A percentile compares a stretch with the other conserved stretches of the same genome.
Conservation (phyloP, 75 land plant genomes). For the Azolla pinnata region DNA sequence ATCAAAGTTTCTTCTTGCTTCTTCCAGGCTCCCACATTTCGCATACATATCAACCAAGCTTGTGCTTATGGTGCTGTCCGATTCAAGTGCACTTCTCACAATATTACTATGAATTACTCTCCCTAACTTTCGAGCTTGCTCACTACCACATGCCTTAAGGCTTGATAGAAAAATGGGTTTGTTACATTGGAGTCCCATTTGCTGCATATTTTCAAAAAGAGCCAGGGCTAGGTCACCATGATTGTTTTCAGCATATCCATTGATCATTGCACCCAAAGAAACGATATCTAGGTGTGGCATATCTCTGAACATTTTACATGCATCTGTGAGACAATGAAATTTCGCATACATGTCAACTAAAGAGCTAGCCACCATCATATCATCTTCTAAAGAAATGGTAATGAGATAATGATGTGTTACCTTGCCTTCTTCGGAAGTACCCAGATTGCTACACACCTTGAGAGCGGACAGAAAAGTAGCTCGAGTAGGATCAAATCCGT, state of each 20-base stretch:
- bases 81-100: conserved; percentile 26
- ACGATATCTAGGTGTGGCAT: conserved; percentile 44
- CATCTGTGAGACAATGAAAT: conserved; percentile 28
- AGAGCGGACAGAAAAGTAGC: conserved; percentile 27
- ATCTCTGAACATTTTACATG: conserved; percentile 21
- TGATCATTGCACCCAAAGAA: conserved; percentile 56
- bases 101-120: conserved; percentile 38
- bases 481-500: conserved; percentile 28
- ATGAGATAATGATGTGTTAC: conserved; percentile 21
- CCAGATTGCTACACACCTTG: conserved; percentile 36
- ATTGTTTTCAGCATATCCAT: conserved; percentile 11
- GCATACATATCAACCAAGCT: conserved; percentile 55
- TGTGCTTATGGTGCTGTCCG: conserved; percentile 31
- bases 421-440: conserved; percentile 29
- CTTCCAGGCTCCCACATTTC: conserved; percentile 60
- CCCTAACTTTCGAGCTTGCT: not conserved
- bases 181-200: not conserved
- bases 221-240: not conserved
- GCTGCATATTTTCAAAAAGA: not conserved
- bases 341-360: conserved; percentile 53
- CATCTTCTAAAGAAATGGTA: not conserved
- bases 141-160: not conserved
- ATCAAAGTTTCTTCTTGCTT: conserved; percentile 37
- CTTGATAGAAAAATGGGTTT: conserved; percentile 1
- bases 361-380: conserved; percentile 24